phyloP scores from a whole-genome alignment of 2,329 filamentous ascomycete species.

The Fusarium algeriense region DNA sequence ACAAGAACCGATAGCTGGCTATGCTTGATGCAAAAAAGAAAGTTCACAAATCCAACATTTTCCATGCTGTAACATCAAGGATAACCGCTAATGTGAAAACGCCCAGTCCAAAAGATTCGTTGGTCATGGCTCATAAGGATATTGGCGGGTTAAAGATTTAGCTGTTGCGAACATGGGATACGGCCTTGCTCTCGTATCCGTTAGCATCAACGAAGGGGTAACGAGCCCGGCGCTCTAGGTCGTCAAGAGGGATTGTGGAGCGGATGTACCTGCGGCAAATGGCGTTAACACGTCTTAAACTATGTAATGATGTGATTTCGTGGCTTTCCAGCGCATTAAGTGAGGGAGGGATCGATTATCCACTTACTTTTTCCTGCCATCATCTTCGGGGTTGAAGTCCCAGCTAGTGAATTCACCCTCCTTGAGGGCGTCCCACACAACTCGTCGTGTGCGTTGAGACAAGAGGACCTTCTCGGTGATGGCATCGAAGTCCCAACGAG shows the following conservation, averaged over 20 bases:
- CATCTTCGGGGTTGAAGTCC: slow-evolving; percentile 84
- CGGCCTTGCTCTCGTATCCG: slow-evolving; percentile 61
- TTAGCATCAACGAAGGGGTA: slow-evolving; percentile 74
- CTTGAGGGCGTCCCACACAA: slow-evolving; percentile 85
- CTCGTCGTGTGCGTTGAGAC: slow-evolving; percentile 81
- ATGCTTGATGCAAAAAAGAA: slow-evolving; percentile 30
- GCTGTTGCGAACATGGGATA: slow-evolving; percentile 52
- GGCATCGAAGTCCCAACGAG: slow-evolving; percentile 83
- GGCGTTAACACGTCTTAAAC: slow-evolving; percentile 49
- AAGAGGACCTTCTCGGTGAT: slow-evolving; percentile 81
- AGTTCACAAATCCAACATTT: slow-evolving; percentile 20
- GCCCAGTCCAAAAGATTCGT: background rate
- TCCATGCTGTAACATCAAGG: slow-evolving; percentile 21
- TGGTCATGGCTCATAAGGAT: slow-evolving; percentile 20
- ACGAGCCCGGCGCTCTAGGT: slow-evolving; percentile 80
- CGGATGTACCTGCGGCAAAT: slow-evolving; percentile 79
- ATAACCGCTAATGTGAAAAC: slow-evolving; percentile 23
- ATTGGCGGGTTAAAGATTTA: background rate
- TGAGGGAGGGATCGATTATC: background rate
- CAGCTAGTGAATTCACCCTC: slow-evolving; percentile 82
- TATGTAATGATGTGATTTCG: slow-evolving; percentile 45
- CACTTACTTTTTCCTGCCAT: slow-evolving; percentile 74
- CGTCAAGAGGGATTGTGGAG: slow-evolving; percentile 82
- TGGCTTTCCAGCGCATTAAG: slow-evolving; percentile 15
- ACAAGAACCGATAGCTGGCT: slow-evolving; percentile 32